Evolutionary conservation across 305 asterid genomes (phyloP).

Genomic region (Salvia sclarea): DNA sequence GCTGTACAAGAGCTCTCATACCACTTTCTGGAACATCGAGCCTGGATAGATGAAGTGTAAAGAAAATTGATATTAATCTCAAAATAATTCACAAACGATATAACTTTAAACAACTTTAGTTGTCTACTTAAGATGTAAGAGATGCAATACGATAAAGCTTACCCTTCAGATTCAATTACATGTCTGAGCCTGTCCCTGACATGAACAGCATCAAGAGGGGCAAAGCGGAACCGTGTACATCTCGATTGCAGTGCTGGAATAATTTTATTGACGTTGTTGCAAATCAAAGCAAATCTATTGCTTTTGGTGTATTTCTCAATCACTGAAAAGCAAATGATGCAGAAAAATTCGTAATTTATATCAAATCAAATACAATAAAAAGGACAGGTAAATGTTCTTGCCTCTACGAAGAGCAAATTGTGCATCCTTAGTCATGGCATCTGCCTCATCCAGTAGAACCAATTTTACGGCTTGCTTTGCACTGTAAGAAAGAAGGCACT

Average conservation of each 20-base stretch:
- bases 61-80: constrained; percentile 13
- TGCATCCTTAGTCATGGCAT: constrained; percentile 99
- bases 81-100: not conserved
- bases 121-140: constrained; percentile 15
- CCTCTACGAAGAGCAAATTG: constrained; percentile 99
- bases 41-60: constrained; percentile 47
- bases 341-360: constrained; percentile 10
- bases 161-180: constrained; percentile 84
- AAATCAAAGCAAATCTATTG: constrained; percentile 90
- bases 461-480: constrained; percentile 75
- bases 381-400: constrained; percentile 33
- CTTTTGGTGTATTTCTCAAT: constrained; percentile 90
- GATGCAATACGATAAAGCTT: constrained; percentile 32
- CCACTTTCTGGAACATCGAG: constrained; percentile 90
- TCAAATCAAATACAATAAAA: constrained; percentile 2
- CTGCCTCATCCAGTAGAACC: constrained; percentile 93
- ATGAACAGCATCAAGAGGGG: constrained; percentile 87
- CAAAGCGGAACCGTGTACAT: constrained; percentile 98
- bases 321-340: constrained; percentile 55
- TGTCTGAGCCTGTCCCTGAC: constrained; percentile 79
- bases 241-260: constrained; percentile 97
- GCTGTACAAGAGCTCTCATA: constrained; percentile 86
- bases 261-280: constrained; percentile 95
- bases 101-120: constrained; percentile 4
- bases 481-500: constrained; percentile 47